A percentile compares a stretch with the other conserved stretches of the same genome.
phyloP scores from a whole-genome alignment of 352 stramenopile species.

The Thraustochytrium sp. region DNA sequence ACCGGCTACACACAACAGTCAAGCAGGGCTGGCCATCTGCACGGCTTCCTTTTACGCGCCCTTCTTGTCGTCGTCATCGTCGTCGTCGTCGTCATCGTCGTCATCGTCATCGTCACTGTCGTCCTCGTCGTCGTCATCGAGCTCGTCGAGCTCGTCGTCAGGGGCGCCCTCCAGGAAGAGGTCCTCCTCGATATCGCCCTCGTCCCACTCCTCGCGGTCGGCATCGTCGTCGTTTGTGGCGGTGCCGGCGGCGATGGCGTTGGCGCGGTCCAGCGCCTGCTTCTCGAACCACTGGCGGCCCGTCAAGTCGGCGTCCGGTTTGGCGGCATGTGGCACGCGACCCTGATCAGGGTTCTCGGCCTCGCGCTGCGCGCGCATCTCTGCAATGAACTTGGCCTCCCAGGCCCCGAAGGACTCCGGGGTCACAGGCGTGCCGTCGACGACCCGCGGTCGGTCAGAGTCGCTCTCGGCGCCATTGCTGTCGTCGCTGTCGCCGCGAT shows the following conservation, averaged over 20 bases:
- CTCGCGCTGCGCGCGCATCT: background rate
- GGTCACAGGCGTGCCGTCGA: slow-evolving; percentile 18
- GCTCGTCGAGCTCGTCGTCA: slow-evolving; percentile 30
- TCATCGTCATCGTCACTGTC: slow-evolving; percentile 8
- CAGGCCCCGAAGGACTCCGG: background rate
- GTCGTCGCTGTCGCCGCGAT: background rate
- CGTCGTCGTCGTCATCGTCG: background rate
- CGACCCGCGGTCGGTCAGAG: background rate
- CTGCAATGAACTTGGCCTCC: slow-evolving; percentile 7
- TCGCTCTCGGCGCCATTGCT: background rate
- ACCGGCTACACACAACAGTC: too few species aligned
- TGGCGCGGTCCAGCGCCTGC: background rate
- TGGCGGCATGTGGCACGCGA: background rate
- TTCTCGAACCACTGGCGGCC: slow-evolving; percentile 27
- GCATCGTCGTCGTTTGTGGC: background rate
- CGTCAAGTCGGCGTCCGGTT: slow-evolving; percentile 12
- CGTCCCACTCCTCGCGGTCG: background rate
- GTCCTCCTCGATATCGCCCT: slow-evolving; percentile 32
- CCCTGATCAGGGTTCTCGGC: background rate
- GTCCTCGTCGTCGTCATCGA: slow-evolving; percentile 33
- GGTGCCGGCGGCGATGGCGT: background rate
- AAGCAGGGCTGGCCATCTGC: background rate
- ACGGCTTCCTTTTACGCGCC: background rate
- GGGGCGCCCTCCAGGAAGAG: background rate
- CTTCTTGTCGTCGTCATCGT: background rate